Evolutionary conservation across 1,284 basidiomycete species (phyloP).

Genomic region (Ganoderma sinense): DNA sequence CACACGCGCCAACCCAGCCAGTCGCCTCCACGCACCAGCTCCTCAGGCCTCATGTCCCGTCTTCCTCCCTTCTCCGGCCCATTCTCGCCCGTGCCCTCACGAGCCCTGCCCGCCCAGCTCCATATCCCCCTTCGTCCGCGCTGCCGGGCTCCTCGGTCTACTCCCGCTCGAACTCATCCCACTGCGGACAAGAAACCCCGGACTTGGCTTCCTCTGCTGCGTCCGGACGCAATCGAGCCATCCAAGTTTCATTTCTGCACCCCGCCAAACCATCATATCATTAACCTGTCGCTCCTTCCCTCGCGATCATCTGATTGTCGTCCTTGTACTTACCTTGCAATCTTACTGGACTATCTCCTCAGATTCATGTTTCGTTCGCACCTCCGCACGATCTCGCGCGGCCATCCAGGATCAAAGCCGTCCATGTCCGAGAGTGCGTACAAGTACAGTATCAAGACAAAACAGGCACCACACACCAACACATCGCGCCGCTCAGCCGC

Average conservation of each 20-base stretch:
- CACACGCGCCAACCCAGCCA: background rate
- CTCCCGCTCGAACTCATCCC: background rate
- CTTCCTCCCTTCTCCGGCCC: conserved; percentile 17
- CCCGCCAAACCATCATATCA: conserved; percentile 19
- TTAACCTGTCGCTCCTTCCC: conserved; percentile 23
- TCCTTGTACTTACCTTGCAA: conserved; percentile 24
- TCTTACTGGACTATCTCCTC: conserved; percentile 7
- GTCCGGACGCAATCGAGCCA: conserved; percentile 11
- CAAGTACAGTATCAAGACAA: conserved; percentile 20
- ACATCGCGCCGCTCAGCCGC: conserved; percentile 4
- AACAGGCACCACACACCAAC: conserved; percentile 13
- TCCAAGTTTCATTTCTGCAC: conserved; percentile 22
- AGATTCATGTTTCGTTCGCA: conserved; percentile 1
- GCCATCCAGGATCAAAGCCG: conserved; percentile 3
- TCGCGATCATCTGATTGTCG: conserved; percentile 34
- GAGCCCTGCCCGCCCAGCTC: no score
- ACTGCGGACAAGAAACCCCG: conserved; percentile 5
- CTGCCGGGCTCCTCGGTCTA: conserved; percentile 4
- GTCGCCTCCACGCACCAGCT: conserved; percentile 24
- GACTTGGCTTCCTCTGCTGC: background rate
- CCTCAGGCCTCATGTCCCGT: conserved; percentile 30
- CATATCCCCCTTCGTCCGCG: background rate
- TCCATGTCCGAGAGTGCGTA: conserved; percentile 26
- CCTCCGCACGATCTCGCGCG: conserved; percentile 7
- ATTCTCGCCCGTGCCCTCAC: conserved; percentile 6